A percentile compares a stretch with the other conserved stretches of the same genome.
Conservation (phyloP, 2,329 filamentous ascomycete species). For the Aspergillus persii region DNA sequence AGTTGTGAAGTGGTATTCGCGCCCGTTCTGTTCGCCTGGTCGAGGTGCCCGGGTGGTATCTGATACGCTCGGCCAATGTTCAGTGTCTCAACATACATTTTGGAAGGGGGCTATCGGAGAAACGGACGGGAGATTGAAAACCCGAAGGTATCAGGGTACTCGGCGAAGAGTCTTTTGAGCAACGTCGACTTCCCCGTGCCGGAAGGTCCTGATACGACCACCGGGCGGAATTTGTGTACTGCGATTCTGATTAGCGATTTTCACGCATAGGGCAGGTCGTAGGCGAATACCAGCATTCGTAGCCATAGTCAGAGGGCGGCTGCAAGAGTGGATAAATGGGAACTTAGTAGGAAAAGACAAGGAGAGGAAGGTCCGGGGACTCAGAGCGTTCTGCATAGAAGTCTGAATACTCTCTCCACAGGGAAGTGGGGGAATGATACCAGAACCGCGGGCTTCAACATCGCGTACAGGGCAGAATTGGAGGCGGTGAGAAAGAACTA, state of each 20-base stretch:
- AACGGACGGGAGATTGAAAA: constrained; percentile 42
- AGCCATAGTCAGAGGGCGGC: constrained; percentile 20
- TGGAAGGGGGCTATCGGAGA: not conserved
- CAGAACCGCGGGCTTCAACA: not conserved
- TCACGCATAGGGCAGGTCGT: not conserved
- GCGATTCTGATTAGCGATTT: not conserved
- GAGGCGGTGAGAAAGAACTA: constrained; percentile 15
- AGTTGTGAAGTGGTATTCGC: constrained; percentile 77
- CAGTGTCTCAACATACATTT: not conserved
- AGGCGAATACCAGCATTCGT: constrained; percentile 22
- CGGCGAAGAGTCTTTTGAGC: constrained; percentile 41
- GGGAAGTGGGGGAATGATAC: not conserved
- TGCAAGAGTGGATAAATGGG: not conserved
- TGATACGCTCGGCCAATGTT: constrained; percentile 10
- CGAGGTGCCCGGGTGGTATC: constrained; percentile 82
- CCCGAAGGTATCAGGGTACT: constrained; percentile 43
- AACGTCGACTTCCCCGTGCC: constrained; percentile 45
- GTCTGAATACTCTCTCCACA: not conserved
- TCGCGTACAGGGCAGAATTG: constrained; percentile 15
- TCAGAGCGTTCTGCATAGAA: constrained; percentile 21
- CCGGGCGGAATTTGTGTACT: constrained; percentile 36
- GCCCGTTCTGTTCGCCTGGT: constrained; percentile 69
- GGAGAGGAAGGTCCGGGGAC: constrained; percentile 7
- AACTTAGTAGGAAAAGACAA: constrained; percentile 1
- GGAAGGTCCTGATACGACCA: constrained; percentile 43